phyloP scores from a whole-genome alignment of 148 eudicot genomes.

The Rhododendron ferrugineum region DNA sequence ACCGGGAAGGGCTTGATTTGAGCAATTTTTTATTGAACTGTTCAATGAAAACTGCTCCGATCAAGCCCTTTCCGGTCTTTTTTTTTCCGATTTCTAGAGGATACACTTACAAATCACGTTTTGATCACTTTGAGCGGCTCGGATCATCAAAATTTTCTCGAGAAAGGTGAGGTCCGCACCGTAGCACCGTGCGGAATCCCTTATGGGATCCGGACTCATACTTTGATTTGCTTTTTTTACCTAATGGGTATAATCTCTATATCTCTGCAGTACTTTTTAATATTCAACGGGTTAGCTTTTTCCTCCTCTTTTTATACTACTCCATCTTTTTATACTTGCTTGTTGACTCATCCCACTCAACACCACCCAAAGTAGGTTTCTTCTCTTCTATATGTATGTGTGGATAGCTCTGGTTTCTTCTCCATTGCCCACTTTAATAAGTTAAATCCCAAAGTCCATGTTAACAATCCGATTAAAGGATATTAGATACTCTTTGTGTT shows the following conservation, averaged over 20 bases:
- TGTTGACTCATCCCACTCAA: background rate
- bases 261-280: no score
- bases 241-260: background rate
- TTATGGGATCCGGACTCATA: no score
- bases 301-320: background rate
- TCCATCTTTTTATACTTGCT: background rate
- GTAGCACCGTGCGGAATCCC: no score
- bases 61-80: no score
- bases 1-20: no score
- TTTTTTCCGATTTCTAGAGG: no score
- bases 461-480: background rate
- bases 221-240: background rate
- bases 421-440: background rate
- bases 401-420: background rate
- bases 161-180: no score
- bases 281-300: background rate
- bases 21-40: no score
- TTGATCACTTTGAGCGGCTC: no score
- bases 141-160: no score
- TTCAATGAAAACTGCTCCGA: no score
- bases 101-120: no score
- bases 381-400: background rate
- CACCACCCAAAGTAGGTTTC: background rate
- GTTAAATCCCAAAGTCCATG: background rate
- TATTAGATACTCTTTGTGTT: background rate